phyloP scores from a whole-genome alignment of 1,284 basidiomycete species.

The Ustilago nuda region DNA sequence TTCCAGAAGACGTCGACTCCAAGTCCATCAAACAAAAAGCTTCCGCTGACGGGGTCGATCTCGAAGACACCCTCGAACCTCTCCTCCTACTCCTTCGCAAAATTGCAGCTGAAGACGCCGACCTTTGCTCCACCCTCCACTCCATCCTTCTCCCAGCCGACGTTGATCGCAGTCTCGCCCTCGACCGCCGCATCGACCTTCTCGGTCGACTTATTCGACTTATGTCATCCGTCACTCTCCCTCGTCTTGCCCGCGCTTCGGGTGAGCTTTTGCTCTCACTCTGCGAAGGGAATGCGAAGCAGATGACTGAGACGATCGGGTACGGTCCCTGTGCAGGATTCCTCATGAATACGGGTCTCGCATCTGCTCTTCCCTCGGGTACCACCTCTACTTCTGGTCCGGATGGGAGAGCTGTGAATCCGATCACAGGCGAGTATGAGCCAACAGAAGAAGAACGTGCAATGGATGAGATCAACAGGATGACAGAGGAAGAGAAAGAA shows the following conservation, averaged over 20 bases:
- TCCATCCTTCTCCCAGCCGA: constrained; percentile 44
- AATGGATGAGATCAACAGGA: constrained; percentile 36
- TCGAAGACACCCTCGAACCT: constrained; percentile 56
- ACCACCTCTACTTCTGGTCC: not conserved
- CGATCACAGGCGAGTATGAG: constrained; percentile 59
- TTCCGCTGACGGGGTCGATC: constrained; percentile 42
- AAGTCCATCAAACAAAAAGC: constrained; percentile 33
- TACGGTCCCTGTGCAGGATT: constrained; percentile 65
- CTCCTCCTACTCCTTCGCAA: constrained; percentile 56
- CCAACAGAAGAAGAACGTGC: constrained; percentile 44
- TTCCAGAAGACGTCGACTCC: constrained; percentile 45
- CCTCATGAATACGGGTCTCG: constrained; percentile 47
- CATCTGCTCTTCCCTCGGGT: constrained; percentile 43
- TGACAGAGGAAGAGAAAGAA: constrained; percentile 62
- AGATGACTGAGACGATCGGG: constrained; percentile 53
- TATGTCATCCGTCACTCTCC: constrained; percentile 51
- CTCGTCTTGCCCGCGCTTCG: constrained; percentile 48
- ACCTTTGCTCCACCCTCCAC: constrained; percentile 18
- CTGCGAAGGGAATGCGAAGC: constrained; percentile 43
- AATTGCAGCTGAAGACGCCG: constrained; percentile 42
- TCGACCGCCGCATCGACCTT: constrained; percentile 54
- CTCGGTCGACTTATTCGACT: constrained; percentile 53
- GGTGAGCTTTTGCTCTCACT: constrained; percentile 58
- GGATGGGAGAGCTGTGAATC: constrained; percentile 45
- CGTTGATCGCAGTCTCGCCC: constrained; percentile 42